Evolutionary conservation across 495 filamentous ascomycete species (phyloP), one percentile per base, ranked within the genome.

Genomic region (Lophiostoma macrostomum): DNA sequence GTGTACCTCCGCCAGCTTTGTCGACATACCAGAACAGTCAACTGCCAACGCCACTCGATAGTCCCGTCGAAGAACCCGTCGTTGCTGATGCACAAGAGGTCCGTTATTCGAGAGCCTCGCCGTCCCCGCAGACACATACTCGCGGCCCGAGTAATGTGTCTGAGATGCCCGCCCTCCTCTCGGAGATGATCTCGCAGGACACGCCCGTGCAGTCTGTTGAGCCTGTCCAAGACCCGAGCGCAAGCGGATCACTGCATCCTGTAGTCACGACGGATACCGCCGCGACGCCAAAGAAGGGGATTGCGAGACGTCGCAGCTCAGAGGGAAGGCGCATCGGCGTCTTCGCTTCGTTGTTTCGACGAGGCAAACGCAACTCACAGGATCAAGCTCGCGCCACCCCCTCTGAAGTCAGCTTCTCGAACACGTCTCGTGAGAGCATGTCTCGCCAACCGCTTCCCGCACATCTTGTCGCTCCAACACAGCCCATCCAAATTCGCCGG

Each of bases 351-450:
- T 79, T 94, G 16, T 93, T 96, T 72, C 80, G 77, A 50, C 85
- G 88, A 47, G 78, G 78, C 36, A 86, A 81, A 66, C 78, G 76
- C 44, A 76, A 70, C 6, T 81, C 77, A 39, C 80, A 75, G 3
- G 80, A 80, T 36, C 77, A 73, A 18, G 85, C 74, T 58, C 71
- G 71, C 3, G 67, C 71, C 7, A 65, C 75, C 0, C 66, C 70
- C 6, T 76, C 79, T 0, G 77, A 83, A 7, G 16, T 28, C 4
- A 68, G 64, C 3, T 87, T 90, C 61, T 90, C 89, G 19, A 94
- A 93, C 55, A 86, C 88, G 2, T 95, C 90, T 10, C 78, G 88
- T 60, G 90, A 96, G 63, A 93, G 88, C 1, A 81, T 86, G 67
- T 74, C 76, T 41, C 77, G 74, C 27, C 65, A 71, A 39, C 69